Evolutionary conservation across 768 basidiomycete genomes (phyloP).

Genomic region (Boletus huronensis): DNA sequence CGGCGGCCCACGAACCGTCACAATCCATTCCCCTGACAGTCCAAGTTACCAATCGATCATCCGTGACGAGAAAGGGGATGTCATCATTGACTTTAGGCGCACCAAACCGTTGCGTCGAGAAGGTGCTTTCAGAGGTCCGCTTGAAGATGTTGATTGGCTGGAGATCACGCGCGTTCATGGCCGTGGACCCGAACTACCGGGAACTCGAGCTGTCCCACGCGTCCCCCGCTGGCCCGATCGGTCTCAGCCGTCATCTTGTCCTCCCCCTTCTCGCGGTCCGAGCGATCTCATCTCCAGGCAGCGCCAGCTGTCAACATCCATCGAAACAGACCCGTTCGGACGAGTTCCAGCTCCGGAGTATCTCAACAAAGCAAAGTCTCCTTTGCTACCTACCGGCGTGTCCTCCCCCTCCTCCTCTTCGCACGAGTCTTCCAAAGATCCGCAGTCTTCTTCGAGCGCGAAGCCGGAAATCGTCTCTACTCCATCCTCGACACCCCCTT

Average conservation of each 20-base stretch:
- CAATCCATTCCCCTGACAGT: conserved; percentile 19
- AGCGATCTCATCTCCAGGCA: conserved; percentile 11
- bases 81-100: conserved; percentile 11
- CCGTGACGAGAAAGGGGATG: conserved; percentile 16
- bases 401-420: conserved; percentile 3
- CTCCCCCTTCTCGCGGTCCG: not conserved
- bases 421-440: not conserved
- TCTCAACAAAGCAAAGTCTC: not conserved
- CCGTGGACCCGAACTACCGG: conserved; percentile 7
- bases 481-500: conserved; percentile 6
- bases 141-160: conserved; percentile 7
- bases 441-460: not conserved
- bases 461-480: not conserved
- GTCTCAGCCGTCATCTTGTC: not conserved
- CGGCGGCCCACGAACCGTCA: conserved; percentile 20
- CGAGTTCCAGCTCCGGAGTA: conserved; percentile 4
- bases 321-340: conserved; percentile 11
- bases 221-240: conserved; percentile 12
- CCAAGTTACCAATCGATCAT: conserved; percentile 11
- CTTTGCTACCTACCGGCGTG: not conserved
- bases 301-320: not conserved
- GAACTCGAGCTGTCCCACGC: not conserved
- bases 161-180: conserved; percentile 9
- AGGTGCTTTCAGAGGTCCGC: conserved; percentile 17
- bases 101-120: conserved; percentile 16